Conservation (phyloP, 805 yeast genomes). For the Wickerhamomyces chambardii region DNA sequence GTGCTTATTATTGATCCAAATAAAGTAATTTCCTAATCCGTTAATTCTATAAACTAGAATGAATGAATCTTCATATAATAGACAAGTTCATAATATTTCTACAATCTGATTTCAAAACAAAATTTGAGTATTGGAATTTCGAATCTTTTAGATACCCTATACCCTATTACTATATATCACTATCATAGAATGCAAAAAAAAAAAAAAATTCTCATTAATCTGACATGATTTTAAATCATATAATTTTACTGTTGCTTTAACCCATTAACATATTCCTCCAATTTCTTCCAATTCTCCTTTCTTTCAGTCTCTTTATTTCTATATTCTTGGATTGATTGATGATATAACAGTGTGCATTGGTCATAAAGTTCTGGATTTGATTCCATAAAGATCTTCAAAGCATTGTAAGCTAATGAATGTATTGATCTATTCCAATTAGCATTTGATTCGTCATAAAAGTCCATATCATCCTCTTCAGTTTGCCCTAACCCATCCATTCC, state of each 20-base stretch:
- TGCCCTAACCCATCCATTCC: constrained; percentile 12
- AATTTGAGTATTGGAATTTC: too few relatives aligned
- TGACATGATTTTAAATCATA: too few relatives aligned
- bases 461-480: constrained; percentile 27
- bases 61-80: too few relatives aligned
- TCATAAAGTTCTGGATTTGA: constrained; percentile 87
- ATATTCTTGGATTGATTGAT: constrained; percentile 71
- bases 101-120: too few relatives aligned
- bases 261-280: constrained; percentile 49
- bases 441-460: constrained; percentile 33
- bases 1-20: too few relatives aligned
- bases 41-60: too few relatives aligned
- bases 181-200: too few relatives aligned
- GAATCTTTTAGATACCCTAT: too few relatives aligned
- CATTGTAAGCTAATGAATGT: constrained; percentile 83
- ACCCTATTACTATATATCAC: too few relatives aligned
- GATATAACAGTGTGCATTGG: constrained; percentile 83
- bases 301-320: constrained; percentile 52
- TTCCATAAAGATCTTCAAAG: constrained; percentile 84
- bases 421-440: constrained; percentile 93
- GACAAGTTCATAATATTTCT: too few relatives aligned
- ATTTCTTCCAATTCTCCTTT: constrained; percentile 60
- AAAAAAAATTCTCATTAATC: too few relatives aligned
- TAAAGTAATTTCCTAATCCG: too few relatives aligned
- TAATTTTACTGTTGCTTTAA: constrained; percentile 8